Conservation (phyloP, 1,139 yeast genomes). For the Kodamaea ohmeri region DNA sequence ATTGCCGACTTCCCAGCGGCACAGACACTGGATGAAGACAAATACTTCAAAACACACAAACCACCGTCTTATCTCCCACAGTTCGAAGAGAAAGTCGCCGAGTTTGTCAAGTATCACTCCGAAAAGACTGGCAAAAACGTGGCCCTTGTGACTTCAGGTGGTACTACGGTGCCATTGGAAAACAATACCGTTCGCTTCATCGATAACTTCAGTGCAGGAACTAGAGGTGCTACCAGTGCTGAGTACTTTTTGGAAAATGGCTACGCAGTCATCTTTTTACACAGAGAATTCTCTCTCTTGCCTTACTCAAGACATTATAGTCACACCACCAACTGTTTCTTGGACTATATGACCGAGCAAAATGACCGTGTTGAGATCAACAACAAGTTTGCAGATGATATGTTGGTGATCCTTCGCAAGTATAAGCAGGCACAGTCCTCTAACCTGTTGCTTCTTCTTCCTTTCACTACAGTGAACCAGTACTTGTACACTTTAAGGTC, state of each 20-base stretch:
- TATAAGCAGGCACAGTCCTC: constrained; percentile 60
- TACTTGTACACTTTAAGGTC: constrained; percentile 78
- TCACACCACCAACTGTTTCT: constrained; percentile 78
- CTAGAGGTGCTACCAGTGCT: constrained; percentile 95
- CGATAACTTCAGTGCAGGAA: constrained; percentile 96
- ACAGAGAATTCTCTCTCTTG: constrained; percentile 84
- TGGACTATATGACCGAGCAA: constrained; percentile 71
- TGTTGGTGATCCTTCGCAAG: constrained; percentile 63
- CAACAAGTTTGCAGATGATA: constrained; percentile 57
- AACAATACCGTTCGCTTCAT: constrained; percentile 94
- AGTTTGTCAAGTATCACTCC: constrained; percentile 55
- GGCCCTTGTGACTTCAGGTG: constrained; percentile 93
- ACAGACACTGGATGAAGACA: constrained; percentile 65
- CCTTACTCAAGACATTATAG: constrained; percentile 90
- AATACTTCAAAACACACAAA: constrained; percentile 66
- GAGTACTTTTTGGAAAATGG: constrained; percentile 83
- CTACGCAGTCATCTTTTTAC: constrained; percentile 88
- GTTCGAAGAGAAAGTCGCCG: constrained; percentile 52
- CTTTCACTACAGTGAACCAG: constrained; percentile 94
- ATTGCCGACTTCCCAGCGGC: constrained; percentile 82
- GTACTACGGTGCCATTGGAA: constrained; percentile 96
- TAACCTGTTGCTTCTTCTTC: constrained; percentile 64
- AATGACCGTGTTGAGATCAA: constrained; percentile 57
- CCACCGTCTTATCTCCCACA: constrained; percentile 74
- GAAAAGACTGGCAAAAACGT: constrained; percentile 47